A percentile compares a stretch with the other conserved stretches of the same genome.
These are phyloP conservation scores for Triglochin maritima DNA, from an alignment of 106 monocot genomes.

Conservation along the genomic window DNA sequence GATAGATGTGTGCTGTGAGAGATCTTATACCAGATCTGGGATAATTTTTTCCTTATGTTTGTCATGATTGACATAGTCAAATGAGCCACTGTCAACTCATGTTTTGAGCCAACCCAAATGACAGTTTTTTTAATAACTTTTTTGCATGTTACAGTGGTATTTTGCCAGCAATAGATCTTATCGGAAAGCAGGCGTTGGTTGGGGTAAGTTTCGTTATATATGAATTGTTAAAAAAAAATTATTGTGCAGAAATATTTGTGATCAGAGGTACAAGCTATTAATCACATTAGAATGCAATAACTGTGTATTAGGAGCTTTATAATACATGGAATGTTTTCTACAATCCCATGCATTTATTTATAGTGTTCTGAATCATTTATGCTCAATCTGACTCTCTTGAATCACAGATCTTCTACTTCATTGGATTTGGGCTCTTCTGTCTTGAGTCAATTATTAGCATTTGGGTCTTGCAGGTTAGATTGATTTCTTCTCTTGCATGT, in stretches of 20 bases:
- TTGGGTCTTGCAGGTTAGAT: constrained; percentile 71
- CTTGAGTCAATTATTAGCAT: constrained; percentile 60
- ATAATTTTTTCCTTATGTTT: too few relatives aligned
- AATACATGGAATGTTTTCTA: background rate
- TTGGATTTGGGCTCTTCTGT: constrained; percentile 82
- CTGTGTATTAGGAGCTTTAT: too few relatives aligned
- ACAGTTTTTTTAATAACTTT: background rate
- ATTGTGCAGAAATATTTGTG: too few relatives aligned
- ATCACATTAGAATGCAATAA: background rate
- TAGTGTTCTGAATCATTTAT: background rate
- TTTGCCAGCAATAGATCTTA: constrained; percentile 60
- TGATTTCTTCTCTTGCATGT: background rate
- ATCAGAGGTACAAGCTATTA: background rate
- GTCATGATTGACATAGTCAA: too few relatives aligned
- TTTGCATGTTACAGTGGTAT: constrained; percentile 46
- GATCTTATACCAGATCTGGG: too few relatives aligned
- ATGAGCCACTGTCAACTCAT: too few relatives aligned
- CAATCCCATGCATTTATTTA: background rate
- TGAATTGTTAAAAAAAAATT: background rate
- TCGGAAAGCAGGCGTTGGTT: constrained; percentile 30
- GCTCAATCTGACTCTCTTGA: background rate
- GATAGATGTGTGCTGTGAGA: too few relatives aligned
- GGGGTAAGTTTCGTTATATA: constrained; percentile 36
- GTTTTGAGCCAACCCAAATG: too few relatives aligned
- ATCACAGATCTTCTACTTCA: constrained; percentile 75